Percentiles rank a stretch among this genome's conserved stretches.
phyloP scores from a whole-genome alignment of 208 protist species.

The Porcisia hertigi region DNA sequence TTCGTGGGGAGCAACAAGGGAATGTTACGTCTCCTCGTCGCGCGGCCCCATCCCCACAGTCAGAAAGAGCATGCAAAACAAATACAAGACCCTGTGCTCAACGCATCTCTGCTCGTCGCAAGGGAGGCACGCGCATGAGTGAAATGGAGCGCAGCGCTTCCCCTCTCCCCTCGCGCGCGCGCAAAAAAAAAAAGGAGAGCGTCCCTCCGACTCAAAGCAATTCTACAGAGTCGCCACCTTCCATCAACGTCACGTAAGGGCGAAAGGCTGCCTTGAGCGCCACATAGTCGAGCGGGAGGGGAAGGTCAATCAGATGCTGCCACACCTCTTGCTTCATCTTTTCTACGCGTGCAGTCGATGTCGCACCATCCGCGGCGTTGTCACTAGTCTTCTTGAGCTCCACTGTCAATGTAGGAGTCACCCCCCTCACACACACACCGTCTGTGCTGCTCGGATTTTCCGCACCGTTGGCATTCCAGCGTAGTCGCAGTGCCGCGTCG shows the following conservation, averaged over 20 bases:
- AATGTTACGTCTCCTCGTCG: background rate
- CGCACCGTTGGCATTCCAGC: background rate
- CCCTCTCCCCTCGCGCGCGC: background rate
- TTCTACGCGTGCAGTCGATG: background rate
- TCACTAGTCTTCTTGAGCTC: background rate
- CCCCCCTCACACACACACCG: background rate
- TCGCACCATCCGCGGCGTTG: background rate
- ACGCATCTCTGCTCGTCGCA: background rate
- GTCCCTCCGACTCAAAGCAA: slow-evolving; percentile 12
- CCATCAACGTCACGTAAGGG: slow-evolving; percentile 68
- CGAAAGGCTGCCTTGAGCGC: slow-evolving; percentile 35
- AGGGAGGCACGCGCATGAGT: too few species aligned
- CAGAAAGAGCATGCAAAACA: background rate
- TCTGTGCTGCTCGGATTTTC: background rate
- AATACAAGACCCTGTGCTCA: background rate
- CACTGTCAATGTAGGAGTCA: slow-evolving; percentile 1
- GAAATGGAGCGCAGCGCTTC: too few species aligned
- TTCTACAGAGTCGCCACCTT: slow-evolving; percentile 43
- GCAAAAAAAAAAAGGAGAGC: background rate
- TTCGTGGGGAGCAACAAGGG: background rate
- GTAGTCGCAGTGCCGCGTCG: slow-evolving; percentile 14
- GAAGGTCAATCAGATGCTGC: slow-evolving; percentile 30
- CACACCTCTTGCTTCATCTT: slow-evolving; percentile 14
- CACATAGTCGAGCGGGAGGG: slow-evolving; percentile 23
- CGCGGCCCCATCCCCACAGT: background rate